Evolutionary conservation across 345 rosid genomes (phyloP).

Genomic region (Camelina sativa): DNA sequence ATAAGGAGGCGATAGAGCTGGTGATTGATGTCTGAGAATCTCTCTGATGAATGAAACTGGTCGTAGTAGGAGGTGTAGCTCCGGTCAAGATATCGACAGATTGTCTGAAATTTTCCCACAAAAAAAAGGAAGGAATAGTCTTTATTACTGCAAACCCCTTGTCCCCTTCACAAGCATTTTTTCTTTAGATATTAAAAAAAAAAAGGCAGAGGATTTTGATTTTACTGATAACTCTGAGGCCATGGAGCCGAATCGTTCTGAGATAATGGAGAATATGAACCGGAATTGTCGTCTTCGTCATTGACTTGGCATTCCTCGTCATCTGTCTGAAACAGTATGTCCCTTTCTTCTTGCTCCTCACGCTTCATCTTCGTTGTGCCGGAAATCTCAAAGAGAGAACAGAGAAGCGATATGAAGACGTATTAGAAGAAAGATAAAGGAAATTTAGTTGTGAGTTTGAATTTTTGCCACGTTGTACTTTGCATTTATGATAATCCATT

Average conservation of each 20-base stretch:
- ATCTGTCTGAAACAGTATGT: constrained; percentile 62
- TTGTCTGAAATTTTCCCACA: constrained; percentile 45
- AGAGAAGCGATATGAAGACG: not conserved
- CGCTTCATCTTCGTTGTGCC: constrained; percentile 50
- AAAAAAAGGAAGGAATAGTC: not conserved
- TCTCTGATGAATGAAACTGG: constrained; percentile 42
- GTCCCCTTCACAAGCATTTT: not conserved
- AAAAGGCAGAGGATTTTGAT: not conserved
- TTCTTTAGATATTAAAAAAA: not conserved
- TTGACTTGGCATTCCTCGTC: constrained; percentile 65
- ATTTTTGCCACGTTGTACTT: constrained; percentile 35
- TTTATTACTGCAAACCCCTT: not conserved
- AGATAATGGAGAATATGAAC: constrained; percentile 11
- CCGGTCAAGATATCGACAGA: constrained; percentile 64
- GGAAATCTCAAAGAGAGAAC: not conserved
- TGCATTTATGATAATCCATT: not conserved
- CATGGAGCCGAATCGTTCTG: constrained; percentile 42
- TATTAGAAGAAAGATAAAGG: constrained; percentile 2
- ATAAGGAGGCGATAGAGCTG: constrained; percentile 46
- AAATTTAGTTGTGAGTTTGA: not conserved
- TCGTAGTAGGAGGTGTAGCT: constrained; percentile 50
- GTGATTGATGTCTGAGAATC: constrained; percentile 36
- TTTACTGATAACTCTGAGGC: constrained; percentile 78
- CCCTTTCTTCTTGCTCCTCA: constrained; percentile 64
- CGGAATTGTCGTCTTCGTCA: constrained; percentile 44